These are phyloP conservation scores for Cetradonia linearis DNA, from an alignment of 495 filamentous ascomycete genomes.

Conservation along the genomic window DNA sequence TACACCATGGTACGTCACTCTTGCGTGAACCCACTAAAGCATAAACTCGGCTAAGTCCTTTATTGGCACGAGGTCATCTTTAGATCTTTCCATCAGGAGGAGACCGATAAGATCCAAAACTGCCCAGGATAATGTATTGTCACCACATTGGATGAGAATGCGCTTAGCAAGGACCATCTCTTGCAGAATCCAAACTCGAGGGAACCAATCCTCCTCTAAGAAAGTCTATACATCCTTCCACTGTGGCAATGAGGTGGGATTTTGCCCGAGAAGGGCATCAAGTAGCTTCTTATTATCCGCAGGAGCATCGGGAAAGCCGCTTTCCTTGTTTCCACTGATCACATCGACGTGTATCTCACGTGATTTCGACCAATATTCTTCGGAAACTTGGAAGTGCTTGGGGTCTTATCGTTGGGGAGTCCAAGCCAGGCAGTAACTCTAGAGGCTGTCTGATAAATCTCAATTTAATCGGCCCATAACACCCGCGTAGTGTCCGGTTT, in stretches of 20 bases:
- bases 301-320: not conserved
- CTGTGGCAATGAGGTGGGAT: not conserved
- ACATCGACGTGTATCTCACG: not conserved
- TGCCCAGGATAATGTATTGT: not conserved
- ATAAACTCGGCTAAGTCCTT: not conserved
- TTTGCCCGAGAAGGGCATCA: not conserved
- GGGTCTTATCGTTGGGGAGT: not conserved
- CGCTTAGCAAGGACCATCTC: not conserved
- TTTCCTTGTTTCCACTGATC: not conserved
- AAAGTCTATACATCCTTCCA: not conserved
- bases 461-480: slow-evolving; percentile 24
- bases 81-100: not conserved
- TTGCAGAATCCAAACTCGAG: slow-evolving; percentile 1
- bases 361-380: not conserved
- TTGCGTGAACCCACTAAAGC: not conserved
- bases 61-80: not conserved
- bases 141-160: not conserved
- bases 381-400: not conserved
- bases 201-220: not conserved
- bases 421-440: slow-evolving; percentile 32
- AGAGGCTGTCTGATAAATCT: slow-evolving; percentile 16
- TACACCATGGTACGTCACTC: not conserved
- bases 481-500: not conserved
- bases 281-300: not conserved
- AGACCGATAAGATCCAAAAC: not conserved